A percentile compares a stretch with the other conserved stretches of the same genome.
Conservation (phyloP, 805 yeast genomes). For the Lachancea cidri region DNA sequence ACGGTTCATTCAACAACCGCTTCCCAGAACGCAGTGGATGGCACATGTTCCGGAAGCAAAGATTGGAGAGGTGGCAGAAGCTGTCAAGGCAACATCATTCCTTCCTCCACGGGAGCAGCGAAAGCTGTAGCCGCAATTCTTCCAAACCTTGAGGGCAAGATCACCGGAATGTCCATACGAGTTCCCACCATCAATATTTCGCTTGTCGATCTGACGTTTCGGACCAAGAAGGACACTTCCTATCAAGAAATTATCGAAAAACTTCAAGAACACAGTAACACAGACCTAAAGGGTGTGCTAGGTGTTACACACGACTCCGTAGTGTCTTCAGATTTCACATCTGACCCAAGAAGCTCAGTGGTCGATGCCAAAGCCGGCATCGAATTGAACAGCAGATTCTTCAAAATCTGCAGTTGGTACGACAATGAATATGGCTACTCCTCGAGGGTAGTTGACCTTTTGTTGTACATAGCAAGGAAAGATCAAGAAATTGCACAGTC, state of each 20-base stretch:
- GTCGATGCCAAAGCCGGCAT: conserved; percentile 91
- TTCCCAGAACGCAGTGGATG: conserved; percentile 94
- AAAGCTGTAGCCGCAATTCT: conserved; percentile 96
- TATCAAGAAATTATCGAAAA: conserved; percentile 79
- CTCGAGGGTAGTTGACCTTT: conserved; percentile 89
- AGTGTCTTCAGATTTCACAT: conserved; percentile 84
- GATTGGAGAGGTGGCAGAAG: conserved; percentile 99
- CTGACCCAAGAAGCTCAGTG: conserved; percentile 80
- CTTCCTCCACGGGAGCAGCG: conserved; percentile 96
- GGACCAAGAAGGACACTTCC: conserved; percentile 68
- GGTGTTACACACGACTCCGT: conserved; percentile 93
- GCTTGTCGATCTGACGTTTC: conserved; percentile 87
- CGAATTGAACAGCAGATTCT: conserved; percentile 79
- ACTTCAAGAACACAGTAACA: conserved; percentile 71
- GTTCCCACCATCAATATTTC: conserved; percentile 93
- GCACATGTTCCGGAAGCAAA: conserved; percentile 77
- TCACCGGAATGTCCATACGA: conserved; percentile 91
- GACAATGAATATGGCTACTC: conserved; percentile 96
- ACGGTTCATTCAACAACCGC: conserved; percentile 95
- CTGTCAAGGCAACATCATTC: conserved; percentile 92
- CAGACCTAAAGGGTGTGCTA: conserved; percentile 71
- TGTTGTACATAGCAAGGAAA: conserved; percentile 67
- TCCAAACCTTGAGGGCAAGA: conserved; percentile 85
- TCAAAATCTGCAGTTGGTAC: conserved; percentile 91
- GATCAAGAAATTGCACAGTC: conserved; percentile 2